Percentiles rank a stretch among this genome's conserved stretches.
Conservation (phyloP, 345 rosid genomes). For the Pistacia integerrima region DNA sequence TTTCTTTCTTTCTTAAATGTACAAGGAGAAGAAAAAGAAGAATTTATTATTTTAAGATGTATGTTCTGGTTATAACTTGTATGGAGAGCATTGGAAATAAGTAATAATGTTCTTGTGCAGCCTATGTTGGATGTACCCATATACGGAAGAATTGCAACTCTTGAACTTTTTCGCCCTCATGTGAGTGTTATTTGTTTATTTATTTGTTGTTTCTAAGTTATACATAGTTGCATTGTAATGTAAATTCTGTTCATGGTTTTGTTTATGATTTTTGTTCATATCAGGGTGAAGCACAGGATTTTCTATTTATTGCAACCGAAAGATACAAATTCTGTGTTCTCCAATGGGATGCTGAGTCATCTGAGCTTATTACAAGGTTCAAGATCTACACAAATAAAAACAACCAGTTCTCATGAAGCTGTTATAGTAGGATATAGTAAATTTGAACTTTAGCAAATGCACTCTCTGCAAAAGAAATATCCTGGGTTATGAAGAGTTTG, state of each 20-base stretch:
- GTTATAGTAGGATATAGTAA: not conserved
- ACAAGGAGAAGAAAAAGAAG: no score
- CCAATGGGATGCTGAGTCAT: conserved; percentile 83
- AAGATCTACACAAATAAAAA: not conserved
- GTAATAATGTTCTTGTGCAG: conserved; percentile 44
- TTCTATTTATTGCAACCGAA: conserved; percentile 88
- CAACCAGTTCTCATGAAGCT: not conserved
- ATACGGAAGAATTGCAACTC: conserved; percentile 91
- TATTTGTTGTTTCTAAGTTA: not conserved
- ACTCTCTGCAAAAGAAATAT: no score
- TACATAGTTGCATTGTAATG: not conserved
- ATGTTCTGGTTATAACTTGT: conserved; percentile 1
- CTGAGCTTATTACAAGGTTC: conserved; percentile 90
- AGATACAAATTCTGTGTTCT: conserved; percentile 90
- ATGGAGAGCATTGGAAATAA: not conserved
- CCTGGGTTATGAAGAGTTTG: not conserved
- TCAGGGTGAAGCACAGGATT: conserved; percentile 91
- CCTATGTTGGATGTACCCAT: conserved; percentile 88
- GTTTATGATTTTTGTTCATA: conserved; percentile 16
- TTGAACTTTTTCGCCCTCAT: conserved; percentile 91
- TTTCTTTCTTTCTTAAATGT: not conserved
- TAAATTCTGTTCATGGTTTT: not conserved
- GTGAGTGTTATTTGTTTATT: conserved; percentile 46
- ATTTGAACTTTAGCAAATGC: no score
- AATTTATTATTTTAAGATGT: not conserved